These are phyloP conservation scores for Stagonosporopsis vannaccii DNA, from an alignment of 2,329 filamentous ascomycete species.

Conservation along the genomic window DNA sequence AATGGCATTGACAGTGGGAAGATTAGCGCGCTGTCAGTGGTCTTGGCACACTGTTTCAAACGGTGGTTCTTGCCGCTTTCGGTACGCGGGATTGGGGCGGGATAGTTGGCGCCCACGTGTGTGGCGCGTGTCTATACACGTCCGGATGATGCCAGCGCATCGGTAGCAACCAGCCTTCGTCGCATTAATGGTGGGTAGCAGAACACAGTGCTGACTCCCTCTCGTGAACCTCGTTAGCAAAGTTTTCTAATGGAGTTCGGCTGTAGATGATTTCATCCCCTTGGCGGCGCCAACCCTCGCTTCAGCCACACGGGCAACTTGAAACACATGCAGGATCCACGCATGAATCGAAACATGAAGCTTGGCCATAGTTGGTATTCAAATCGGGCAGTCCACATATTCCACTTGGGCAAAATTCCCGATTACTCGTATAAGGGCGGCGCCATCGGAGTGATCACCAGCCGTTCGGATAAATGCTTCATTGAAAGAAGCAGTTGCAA, in stretches of 20 bases:
- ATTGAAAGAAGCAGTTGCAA: neutral
- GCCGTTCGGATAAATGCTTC: neutral
- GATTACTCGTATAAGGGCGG: neutral
- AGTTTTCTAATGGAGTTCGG: neutral
- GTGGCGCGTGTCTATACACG: neutral
- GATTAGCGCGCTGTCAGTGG: slow-evolving; percentile 1
- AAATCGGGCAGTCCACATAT: neutral
- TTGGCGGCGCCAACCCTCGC: slow-evolving; percentile 2
- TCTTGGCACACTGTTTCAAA: slow-evolving; percentile 8
- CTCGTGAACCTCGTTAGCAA: neutral
- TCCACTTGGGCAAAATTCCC: neutral
- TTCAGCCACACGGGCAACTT: slow-evolving; percentile 1
- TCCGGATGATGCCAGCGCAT: neutral
- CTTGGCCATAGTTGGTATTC: neutral
- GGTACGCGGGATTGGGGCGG: neutral
- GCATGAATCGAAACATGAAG: slow-evolving; percentile 14
- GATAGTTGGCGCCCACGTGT: neutral
- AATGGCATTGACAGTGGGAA: slow-evolving; percentile 2
- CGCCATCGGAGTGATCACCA: neutral
- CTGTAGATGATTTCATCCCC: neutral
- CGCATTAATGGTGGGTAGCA: neutral
- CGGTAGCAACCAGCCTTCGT: neutral
- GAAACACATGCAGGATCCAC: slow-evolving; percentile 11
- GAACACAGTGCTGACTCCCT: neutral
- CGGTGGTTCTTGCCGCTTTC: neutral